Conservation (phyloP, 164 flowering plant species). For the Cinnamomum chago region DNA sequence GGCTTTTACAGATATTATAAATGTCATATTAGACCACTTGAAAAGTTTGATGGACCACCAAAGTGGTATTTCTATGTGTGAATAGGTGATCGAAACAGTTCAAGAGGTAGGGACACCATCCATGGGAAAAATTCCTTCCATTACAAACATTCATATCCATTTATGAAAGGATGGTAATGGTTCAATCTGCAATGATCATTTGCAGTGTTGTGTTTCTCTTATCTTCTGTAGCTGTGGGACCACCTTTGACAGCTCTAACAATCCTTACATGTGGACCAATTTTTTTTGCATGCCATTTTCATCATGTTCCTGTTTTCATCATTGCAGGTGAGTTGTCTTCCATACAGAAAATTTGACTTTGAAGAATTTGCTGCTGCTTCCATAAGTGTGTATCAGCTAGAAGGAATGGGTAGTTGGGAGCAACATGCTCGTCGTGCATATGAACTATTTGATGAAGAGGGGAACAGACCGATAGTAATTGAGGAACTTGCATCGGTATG, state of each 20-base stretch:
- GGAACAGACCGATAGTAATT: slow-evolving; percentile 84
- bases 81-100: too few species aligned
- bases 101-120: too few species aligned
- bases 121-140: not conserved
- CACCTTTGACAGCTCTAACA: not conserved
- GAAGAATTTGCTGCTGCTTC: slow-evolving; percentile 94
- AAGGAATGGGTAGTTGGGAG: slow-evolving; percentile 86
- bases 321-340: slow-evolving; percentile 72
- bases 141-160: not conserved
- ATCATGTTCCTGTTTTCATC: not conserved
- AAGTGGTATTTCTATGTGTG: not conserved
- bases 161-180: not conserved
- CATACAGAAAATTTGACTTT: slow-evolving; percentile 78
- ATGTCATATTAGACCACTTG: not conserved
- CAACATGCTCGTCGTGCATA: slow-evolving; percentile 89
- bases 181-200: not conserved
- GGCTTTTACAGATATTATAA: not conserved
- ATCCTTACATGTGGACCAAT: not conserved
- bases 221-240: not conserved
- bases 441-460: slow-evolving; percentile 91
- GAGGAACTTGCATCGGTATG: slow-evolving; percentile 97
- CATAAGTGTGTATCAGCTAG: slow-evolving; percentile 85
- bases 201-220: not conserved
- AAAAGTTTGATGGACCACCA: not conserved
- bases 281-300: not conserved